Conservation (phyloP, 805 yeast species). For the Ogataea haglerorum region DNA sequence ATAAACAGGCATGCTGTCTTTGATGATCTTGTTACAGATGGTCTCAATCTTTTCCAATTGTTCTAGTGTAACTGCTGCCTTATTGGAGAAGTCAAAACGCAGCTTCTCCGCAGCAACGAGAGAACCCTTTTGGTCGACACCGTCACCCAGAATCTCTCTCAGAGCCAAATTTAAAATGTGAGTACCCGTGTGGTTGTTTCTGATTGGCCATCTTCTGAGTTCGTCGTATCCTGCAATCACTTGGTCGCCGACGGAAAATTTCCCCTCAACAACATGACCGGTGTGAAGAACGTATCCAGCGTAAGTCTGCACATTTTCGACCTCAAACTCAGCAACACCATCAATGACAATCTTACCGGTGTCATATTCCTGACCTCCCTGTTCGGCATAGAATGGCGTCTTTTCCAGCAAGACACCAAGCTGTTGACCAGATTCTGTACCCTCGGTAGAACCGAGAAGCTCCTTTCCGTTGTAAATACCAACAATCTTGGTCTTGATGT, state of each 20-base stretch:
- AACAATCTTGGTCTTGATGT: slow-evolving; percentile 64
- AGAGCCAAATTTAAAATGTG: slow-evolving; percentile 89
- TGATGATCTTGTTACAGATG: slow-evolving; percentile 68
- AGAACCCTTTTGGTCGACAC: slow-evolving; percentile 94
- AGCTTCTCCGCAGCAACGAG: slow-evolving; percentile 92
- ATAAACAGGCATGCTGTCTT: slow-evolving; percentile 67
- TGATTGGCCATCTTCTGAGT: slow-evolving; percentile 91
- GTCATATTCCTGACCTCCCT: slow-evolving; percentile 98
- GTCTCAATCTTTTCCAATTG: slow-evolving; percentile 77
- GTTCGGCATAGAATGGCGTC: slow-evolving; percentile 96
- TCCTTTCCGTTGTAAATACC: slow-evolving; percentile 66
- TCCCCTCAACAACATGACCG: slow-evolving; percentile 79
- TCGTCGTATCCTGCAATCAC: slow-evolving; percentile 89
- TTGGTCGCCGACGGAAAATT: slow-evolving; percentile 59
- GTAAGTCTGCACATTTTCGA: slow-evolving; percentile 85
- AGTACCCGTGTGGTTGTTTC: slow-evolving; percentile 98
- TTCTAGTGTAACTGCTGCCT: slow-evolving; percentile 68
- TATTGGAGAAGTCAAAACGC: slow-evolving; percentile 94
- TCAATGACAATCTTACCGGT: slow-evolving; percentile 90
- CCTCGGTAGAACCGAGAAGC: slow-evolving; percentile 48
- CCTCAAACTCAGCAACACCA: slow-evolving; percentile 82
- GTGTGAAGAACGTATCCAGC: slow-evolving; percentile 96
- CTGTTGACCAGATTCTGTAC: slow-evolving; percentile 42
- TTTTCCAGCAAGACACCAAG: slow-evolving; percentile 81
- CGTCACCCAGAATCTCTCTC: slow-evolving; percentile 80